Base-by-base conservation (phyloP, 2,329 filamentous ascomycete genomes). In the Sarocladium kiliense region DNA sequence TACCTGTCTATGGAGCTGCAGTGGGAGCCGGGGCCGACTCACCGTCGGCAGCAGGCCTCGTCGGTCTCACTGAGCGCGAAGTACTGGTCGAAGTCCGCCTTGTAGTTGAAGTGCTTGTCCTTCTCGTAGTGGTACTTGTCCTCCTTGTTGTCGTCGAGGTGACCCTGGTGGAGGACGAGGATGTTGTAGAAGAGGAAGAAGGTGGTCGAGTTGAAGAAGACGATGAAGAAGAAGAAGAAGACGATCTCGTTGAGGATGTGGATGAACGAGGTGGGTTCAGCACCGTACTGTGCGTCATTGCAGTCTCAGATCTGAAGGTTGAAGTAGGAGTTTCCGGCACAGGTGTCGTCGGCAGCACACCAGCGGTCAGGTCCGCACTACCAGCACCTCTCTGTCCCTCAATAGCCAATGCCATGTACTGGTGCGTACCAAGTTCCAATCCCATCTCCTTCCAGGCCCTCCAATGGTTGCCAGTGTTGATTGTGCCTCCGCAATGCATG, bases 381-480 rank as follows among this genome's bases (percentile, higher is more conserved):
- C 50, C 50, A 16, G 32, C 26, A 2, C 50, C 50, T 25, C 50
- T 39, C 50, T 53, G 50, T 5, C 50, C 50, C 50, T 53, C 50
- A 12, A 53, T 23, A 6, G 50, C 50, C 18, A 53, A 23, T 10
- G 50, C 50, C 50, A 53, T 53, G n/a, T 53, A 53, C 50, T 53
- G 50, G 18, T 53, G 50, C 7, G 50, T 53, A 9, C 50, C 50
- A 10, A 53, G 23, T 30, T 53, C 23, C 32, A 53, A 30, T 5
- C 50, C 50, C 32, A 41, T 41, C 50, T 39, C 50, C 50, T 41
- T 64, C 80, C 80, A 83, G 5, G 78, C 78, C 59, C 77, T 70
- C 61, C 82, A 81, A 63, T 82, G 79, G 59, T 74, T 76, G 21
- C 63, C 65, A 5, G 70, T 71, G 32, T 71, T 76, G 57, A 82